Evolutionary conservation across 495 filamentous ascomycete species (phyloP).

Genomic region (Astrothelium subdiscretum): DNA sequence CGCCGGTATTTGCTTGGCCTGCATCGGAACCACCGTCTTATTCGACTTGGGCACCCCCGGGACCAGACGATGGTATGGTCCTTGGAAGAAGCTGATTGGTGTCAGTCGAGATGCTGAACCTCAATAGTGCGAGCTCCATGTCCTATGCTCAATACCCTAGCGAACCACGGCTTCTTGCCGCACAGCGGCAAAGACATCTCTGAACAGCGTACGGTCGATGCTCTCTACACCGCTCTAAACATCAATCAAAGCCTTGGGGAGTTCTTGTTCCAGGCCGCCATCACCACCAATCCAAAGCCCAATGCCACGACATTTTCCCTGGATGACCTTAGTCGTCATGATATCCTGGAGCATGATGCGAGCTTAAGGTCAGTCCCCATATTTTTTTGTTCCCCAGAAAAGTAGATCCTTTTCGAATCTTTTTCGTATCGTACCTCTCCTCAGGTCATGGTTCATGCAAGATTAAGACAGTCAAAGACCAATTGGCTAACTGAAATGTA

Average conservation of each 20-base stretch:
- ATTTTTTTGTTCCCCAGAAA: not conserved
- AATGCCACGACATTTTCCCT: conserved; percentile 42
- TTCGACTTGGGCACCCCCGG: not conserved
- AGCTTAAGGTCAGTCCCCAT: conserved; percentile 34
- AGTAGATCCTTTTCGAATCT: not conserved
- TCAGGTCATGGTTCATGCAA: not conserved
- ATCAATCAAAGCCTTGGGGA: conserved; percentile 26
- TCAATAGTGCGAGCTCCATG: conserved; percentile 15
- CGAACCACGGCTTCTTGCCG: conserved; percentile 17
- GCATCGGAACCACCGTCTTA: not conserved
- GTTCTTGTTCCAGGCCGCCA: conserved; percentile 33
- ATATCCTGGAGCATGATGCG: conserved; percentile 41
- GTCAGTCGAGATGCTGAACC: not conserved
- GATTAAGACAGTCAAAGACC: not conserved
- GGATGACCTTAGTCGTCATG: conserved; percentile 35
- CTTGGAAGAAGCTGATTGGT: not conserved
- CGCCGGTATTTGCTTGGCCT: not conserved
- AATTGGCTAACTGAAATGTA: not conserved
- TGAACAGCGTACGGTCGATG: conserved; percentile 23
- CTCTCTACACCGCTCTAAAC: conserved; percentile 33
- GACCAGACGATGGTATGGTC: not conserved
- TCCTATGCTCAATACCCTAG: conserved; percentile 17
- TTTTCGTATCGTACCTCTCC: not conserved
- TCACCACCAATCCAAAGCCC: conserved; percentile 35
- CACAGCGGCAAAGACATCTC: conserved; percentile 31